phyloP scores from a whole-genome alignment of 169 alveolate species.

The Eimeria maxima region DNA sequence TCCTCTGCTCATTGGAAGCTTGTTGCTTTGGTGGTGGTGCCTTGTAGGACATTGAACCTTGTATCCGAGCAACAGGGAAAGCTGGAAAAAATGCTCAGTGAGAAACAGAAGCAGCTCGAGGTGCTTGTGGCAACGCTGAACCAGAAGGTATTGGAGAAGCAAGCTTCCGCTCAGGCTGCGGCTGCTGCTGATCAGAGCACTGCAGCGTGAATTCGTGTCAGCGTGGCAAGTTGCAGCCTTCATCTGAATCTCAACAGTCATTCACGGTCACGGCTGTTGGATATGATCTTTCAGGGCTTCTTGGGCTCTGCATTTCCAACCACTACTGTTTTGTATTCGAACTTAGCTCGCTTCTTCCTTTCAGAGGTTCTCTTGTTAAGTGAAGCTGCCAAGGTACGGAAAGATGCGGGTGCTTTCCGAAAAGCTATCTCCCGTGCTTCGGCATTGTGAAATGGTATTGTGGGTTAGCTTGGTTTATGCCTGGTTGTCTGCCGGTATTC shows the following conservation, averaged over 20 bases:
- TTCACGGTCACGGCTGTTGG: background rate
- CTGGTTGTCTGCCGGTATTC: background rate
- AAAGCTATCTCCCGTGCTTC: background rate
- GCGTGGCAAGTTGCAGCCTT: background rate
- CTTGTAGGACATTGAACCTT: constrained; percentile 46
- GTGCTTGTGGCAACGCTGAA: constrained; percentile 66
- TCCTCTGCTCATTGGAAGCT: background rate
- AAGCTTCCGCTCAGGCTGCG: constrained; percentile 50
- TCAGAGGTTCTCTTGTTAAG: background rate
- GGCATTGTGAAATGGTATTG: background rate
- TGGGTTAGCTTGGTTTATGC: background rate
- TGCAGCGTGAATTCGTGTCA: constrained; percentile 8
- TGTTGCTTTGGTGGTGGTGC: background rate
- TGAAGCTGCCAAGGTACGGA: background rate
- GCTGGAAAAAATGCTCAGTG: constrained; percentile 68
- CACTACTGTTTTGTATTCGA: background rate
- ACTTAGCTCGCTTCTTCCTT: background rate
- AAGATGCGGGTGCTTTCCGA: background rate
- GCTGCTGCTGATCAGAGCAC: constrained; percentile 54
- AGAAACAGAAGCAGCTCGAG: constrained; percentile 73
- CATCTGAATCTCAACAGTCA: background rate
- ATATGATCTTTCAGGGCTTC: background rate
- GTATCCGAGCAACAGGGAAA: constrained; percentile 74
- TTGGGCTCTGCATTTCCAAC: background rate
- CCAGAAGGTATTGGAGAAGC: constrained; percentile 61